Conservation (phyloP, 176 grass and related monocot species). For the Lolium rigidum region DNA sequence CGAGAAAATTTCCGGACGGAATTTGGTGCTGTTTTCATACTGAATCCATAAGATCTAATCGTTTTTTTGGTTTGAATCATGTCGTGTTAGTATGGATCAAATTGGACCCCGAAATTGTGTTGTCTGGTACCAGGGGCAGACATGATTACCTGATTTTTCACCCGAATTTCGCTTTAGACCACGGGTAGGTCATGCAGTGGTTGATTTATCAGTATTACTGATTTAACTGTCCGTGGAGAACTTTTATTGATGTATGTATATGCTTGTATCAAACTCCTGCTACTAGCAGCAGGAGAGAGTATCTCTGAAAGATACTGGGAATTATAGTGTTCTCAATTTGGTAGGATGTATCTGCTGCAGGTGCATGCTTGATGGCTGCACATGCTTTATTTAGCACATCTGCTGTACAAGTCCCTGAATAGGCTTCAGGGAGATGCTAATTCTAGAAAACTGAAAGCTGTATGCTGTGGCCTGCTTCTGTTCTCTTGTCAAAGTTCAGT, state of each 20-base stretch:
- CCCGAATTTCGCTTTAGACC: background rate
- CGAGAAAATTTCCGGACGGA: background rate
- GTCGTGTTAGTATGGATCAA: background rate
- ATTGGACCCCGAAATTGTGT: background rate
- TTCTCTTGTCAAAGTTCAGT: too few species aligned
- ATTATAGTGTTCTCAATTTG: background rate
- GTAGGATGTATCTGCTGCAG: background rate
- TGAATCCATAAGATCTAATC: background rate
- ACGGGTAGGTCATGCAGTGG: too few species aligned
- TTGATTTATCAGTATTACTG: background rate
- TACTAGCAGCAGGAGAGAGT: background rate
- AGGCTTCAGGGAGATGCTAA: conserved; percentile 31
- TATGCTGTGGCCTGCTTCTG: too few species aligned
- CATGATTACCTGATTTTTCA: too few species aligned
- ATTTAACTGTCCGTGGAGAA: background rate
- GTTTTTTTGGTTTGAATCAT: background rate
- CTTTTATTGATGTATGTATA: conserved; percentile 24
- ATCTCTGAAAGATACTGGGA: background rate
- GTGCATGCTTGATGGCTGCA: background rate
- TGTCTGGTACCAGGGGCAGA: background rate
- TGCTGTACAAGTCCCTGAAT: background rate
- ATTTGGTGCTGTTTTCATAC: background rate
- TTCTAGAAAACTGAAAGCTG: conserved; percentile 1
- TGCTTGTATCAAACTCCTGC: background rate
- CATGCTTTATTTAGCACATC: conserved; percentile 38